Evolutionary conservation across 2,329 filamentous ascomycete genomes (phyloP), one percentile per base, ranked within the genome.

Genomic region (Didymella glomerata): DNA sequence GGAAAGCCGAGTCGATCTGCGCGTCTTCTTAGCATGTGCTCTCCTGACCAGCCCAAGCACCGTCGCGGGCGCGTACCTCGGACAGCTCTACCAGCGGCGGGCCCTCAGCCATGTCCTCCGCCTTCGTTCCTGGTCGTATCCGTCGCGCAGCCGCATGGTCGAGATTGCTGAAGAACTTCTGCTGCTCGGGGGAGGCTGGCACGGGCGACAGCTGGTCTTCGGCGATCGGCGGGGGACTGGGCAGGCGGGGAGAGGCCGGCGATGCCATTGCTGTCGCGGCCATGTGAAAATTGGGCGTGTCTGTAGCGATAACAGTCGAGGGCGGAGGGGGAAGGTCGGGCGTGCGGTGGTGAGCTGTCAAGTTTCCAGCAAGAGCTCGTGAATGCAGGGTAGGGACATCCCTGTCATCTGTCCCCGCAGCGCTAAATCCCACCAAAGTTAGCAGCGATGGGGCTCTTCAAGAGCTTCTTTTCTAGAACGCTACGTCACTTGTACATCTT

Each of bases 1-100:
- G 95, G 76, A 98, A 99, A 44, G 95, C 91, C 22, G 94, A 98
- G 75, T 99, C 93, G 67, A 99, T 92, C 91, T 97, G 64, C 41
- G 25, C 51, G 48, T 54, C 18, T 40, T 45, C 59, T 75, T 61
- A 75, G 67, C 59, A 57, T 47, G 32, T 57, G 36, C 45, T 40
- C 52, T 42, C 54, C 42, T 38, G 28, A 38, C 41, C 14, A 27
- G 18, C 20, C n/a, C 11, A 24, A 18, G 36, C 13, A 7, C 40
- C 40, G 13, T 27, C 14, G 24, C 24, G 24, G 36, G 42, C n/a
- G 47, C 85, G 65, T 76, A 96, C 93, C 83, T 97, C 91, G 65
- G 88, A 87, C 60, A 97, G 81, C 42, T 94, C 91, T 54, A 97
- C 86, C 62, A 98, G 82, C 16, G 95, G 94, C 66, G 94, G 95